Evolutionary conservation across 306 rosid species (phyloP), one percentile per base, ranked within the genome.

Genomic region (Biancaea sappan): DNA sequence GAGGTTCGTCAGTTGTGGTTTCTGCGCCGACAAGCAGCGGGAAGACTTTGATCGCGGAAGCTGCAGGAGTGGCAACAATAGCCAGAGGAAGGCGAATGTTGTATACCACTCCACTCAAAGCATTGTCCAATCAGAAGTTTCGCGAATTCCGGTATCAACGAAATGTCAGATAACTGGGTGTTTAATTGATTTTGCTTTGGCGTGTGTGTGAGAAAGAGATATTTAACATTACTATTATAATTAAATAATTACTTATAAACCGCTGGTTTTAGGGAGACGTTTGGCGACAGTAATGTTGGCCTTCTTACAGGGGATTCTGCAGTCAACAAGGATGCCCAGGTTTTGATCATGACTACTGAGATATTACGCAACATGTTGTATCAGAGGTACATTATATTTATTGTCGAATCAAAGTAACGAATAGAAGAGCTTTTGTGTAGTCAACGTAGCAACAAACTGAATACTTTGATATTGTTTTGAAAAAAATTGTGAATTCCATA

Each of bases 11-110:
- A 58, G 95, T 91, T 53, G 98, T 94, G 83, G 97, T 94, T 65
- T 94, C 98, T 6, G 98, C 97, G 19, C 98, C 98, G 14, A 94
- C 98, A 22, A 91, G 98, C 80, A 89, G 98, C 52, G 98, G 98
- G 22, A 94, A 94, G 88, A 94, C 98, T 61, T 75, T 94, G 79
- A 91, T 91, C 54, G 98, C 98, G 9, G 98, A 94, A 70, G 96
- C 97, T 46, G 97, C 97, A 1, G 96, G 96, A 11, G 81, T 91
- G 28, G 98, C 97, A 16, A 90, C 93, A 0, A 89, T 94, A 48
- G 98, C 98, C 8, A 87, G 81, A 81, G 85, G 88, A 69, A 84
- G 90, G 52, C 73, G 97, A 38, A 79, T 91, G 22, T 86, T 94
- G 80, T 94, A 94, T 78, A 94, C 98, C 8, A 91, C 97, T 71